Base-by-base conservation (phyloP, 805 yeast genomes). In the Ogataea haglerorum region DNA sequence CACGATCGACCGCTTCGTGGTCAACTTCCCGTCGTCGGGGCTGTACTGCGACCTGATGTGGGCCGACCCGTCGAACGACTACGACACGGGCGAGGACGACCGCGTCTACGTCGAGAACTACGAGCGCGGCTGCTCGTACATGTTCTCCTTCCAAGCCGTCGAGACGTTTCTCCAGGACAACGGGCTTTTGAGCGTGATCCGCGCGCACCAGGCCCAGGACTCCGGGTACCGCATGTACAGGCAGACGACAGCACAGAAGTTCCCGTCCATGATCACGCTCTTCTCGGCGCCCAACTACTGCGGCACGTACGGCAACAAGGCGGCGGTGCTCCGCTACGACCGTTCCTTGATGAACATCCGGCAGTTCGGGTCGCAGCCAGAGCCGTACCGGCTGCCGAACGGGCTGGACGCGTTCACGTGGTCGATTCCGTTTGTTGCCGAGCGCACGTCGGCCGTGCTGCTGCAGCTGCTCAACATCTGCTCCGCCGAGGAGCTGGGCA, bases 131-230 rank as follows among this genome's bases (percentile, higher is more conserved):
- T 91, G 97, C 61, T 88, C 96, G 0, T 90, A 82, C 62, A 86
- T 90, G 30, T 91, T 76, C 63, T 80, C 96, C 0, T 90, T 81
- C 63, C 73, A 73, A 54, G 95, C 96, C 0, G 75, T 83, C 2
- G 81, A 89, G 54, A 75, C 75, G 31, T 90, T 91, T 55, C 69
- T 91, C 51, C 82, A 83, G 45, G 70, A 78, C 38, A 91, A 88
- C 31, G 84, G 85, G 15, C 68, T 91, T 23, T 66, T 91, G 26
- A 82, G 90, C 13, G 77, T 91, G 22, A 87, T 91, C 31, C 73
- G 98, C 44, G 98, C 97, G 1, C 98, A 91, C 63, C 97, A 91
- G 65, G 96, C 97, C 1, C 97, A 91, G 63, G 96, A 90, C 63
- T 88, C 91, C 3, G 98, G 98, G 24, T 90, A 88, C 66, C 70